phyloP scores from a whole-genome alignment of 805 yeast species.

The Candida sphagnicola region DNA sequence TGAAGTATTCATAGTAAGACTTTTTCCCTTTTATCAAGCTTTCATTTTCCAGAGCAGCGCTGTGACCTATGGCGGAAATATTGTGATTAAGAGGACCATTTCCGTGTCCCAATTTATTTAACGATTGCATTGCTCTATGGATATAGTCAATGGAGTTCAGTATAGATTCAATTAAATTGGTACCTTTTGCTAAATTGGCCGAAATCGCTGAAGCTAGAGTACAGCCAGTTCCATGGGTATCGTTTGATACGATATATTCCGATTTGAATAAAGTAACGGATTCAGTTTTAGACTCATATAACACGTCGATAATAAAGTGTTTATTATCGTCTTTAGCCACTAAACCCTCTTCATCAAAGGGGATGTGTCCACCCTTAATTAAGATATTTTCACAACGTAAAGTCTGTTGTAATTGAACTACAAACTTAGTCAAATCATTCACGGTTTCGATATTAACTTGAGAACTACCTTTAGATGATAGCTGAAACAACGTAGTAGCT shows the following conservation, averaged over 20 bases:
- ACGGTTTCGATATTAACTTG: constrained; percentile 16
- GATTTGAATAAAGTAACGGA: constrained; percentile 45
- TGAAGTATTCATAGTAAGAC: constrained; percentile 40
- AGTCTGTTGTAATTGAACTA: constrained; percentile 16
- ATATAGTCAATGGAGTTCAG: constrained; percentile 59
- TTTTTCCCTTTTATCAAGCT: too few species aligned
- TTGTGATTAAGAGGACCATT: constrained; percentile 76
- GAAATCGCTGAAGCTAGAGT: constrained; percentile 80
- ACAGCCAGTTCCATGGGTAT: constrained; percentile 91
- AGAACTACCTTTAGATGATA: constrained; percentile 19
- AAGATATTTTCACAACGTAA: constrained; percentile 51
- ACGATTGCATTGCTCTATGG: constrained; percentile 53
- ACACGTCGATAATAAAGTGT: constrained; percentile 43
- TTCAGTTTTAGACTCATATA: constrained; percentile 42
- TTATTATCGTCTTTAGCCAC: constrained; percentile 3
- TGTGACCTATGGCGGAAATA: not conserved
- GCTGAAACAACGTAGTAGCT: constrained; percentile 42
- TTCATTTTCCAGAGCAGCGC: too few species aligned
- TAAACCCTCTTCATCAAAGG: constrained; percentile 27
- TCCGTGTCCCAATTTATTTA: constrained; percentile 47
- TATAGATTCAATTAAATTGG: constrained; percentile 45
- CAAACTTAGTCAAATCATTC: constrained; percentile 32
- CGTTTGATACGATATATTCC: constrained; percentile 39
- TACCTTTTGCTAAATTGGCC: constrained; percentile 62
- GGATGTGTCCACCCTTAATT: constrained; percentile 79